These are phyloP conservation scores for Alternaria sp. DNA, from an alignment of 2,329 filamentous ascomycete species.

Conservation along the genomic window DNA sequence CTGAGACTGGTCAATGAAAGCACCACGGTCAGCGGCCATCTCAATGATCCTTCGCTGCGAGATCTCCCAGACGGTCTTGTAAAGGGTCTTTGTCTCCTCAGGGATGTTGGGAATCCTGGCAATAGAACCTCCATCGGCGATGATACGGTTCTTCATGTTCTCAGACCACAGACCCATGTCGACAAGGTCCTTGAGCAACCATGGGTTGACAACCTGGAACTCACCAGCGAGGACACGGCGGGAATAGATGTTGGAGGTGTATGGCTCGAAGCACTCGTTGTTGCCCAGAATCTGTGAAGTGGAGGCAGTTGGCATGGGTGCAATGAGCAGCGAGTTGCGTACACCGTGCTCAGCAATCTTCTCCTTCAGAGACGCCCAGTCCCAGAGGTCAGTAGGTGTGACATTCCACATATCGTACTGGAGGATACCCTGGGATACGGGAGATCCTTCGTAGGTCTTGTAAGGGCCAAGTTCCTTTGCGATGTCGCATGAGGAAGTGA, in stretches of 20 bases:
- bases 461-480: constrained; percentile 87
- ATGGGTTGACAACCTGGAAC: constrained; percentile 99
- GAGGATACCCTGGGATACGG: constrained; percentile 92
- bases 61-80: constrained; percentile 99
- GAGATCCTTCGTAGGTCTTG: constrained; percentile 89
- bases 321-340: constrained; percentile 93
- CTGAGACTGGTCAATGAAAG: constrained; percentile 98
- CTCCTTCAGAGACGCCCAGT: constrained; percentile 88
- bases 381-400: constrained; percentile 93
- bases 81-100: constrained; percentile 91
- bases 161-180: constrained; percentile 99
- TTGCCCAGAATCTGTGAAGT: constrained; percentile 98
- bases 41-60: constrained; percentile 94
- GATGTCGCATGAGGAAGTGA: constrained; percentile 88
- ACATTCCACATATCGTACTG: constrained; percentile 99
- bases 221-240: constrained; percentile 97
- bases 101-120: constrained; percentile 98
- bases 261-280: constrained; percentile 99
- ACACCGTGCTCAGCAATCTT: constrained; percentile 93
- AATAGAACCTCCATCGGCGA: constrained; percentile 92
- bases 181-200: constrained; percentile 96
- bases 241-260: constrained; percentile 99
- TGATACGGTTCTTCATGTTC: constrained; percentile 99
- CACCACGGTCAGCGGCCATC: constrained; percentile 98
- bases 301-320: constrained; percentile 97